phyloP scores from a whole-genome alignment of 2,329 filamentous ascomycete species.

The Aspergillus sp. region DNA sequence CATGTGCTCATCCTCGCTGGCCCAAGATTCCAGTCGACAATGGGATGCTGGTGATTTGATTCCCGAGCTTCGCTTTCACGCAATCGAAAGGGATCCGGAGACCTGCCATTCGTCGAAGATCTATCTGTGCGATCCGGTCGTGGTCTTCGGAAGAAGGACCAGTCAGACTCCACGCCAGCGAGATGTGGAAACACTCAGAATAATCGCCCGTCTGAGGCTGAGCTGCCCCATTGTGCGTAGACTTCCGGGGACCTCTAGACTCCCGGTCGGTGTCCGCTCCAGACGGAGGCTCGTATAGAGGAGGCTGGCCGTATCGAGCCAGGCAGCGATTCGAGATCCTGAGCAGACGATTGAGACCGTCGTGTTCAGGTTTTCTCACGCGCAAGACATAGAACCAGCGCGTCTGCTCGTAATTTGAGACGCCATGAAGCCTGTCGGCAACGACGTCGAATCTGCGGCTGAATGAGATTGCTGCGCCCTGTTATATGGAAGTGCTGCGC shows the following conservation, averaged over 20 bases:
- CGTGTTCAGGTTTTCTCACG: constrained; percentile 50
- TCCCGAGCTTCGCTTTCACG: constrained; percentile 75
- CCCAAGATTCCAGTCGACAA: constrained; percentile 20
- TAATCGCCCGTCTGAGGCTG: constrained; percentile 32
- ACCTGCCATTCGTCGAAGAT: constrained; percentile 31
- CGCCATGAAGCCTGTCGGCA: constrained; percentile 59
- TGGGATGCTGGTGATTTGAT: constrained; percentile 52
- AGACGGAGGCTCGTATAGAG: constrained; percentile 58
- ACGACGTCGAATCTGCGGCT: constrained; percentile 49
- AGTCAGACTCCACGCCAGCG: constrained; percentile 78
- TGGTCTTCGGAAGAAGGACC: constrained; percentile 49
- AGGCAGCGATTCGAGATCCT: constrained; percentile 65
- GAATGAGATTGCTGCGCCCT: constrained; percentile 1
- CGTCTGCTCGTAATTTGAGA: constrained; percentile 64
- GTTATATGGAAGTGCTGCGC: neutral
- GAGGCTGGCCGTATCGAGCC: constrained; percentile 62
- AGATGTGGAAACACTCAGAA: constrained; percentile 75
- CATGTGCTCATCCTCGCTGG: neutral
- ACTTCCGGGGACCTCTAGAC: neutral
- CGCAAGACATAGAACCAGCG: constrained; percentile 83
- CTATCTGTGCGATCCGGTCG: constrained; percentile 24
- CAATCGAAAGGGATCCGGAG: constrained; percentile 58
- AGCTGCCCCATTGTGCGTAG: neutral
- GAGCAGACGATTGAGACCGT: constrained; percentile 64
- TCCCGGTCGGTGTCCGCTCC: neutral